Conservation (phyloP, 2,329 filamentous ascomycete species). For the Colletotrichum incanum region DNA sequence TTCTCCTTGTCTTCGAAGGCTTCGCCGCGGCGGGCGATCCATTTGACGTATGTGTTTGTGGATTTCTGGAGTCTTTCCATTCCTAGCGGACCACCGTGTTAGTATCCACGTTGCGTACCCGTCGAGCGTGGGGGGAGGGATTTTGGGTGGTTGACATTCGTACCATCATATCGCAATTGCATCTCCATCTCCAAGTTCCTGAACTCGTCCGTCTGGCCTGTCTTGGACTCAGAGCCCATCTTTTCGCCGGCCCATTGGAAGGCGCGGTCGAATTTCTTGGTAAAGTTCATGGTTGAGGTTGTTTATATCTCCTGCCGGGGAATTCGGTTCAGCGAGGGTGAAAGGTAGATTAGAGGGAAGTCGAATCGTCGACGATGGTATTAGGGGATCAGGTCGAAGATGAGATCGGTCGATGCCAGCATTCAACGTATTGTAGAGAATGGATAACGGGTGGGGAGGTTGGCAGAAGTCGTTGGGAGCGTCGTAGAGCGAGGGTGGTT, state of each 20-base stretch:
- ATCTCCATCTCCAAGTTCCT: slow-evolving; percentile 92
- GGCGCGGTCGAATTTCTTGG: slow-evolving; percentile 93
- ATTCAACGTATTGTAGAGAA: slow-evolving; percentile 27
- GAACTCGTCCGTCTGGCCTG: slow-evolving; percentile 90
- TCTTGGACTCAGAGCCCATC: slow-evolving; percentile 94
- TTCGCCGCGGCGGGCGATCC: slow-evolving; percentile 86
- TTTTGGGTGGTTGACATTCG: slow-evolving; percentile 42
- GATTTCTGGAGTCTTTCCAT: slow-evolving; percentile 92
- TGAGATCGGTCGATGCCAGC: slow-evolving; percentile 37
- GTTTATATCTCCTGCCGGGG: background rate
- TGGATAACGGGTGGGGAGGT: slow-evolving; percentile 4
- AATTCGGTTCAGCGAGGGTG: background rate
- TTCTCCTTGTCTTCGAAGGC: slow-evolving; percentile 88
- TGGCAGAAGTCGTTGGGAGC: slow-evolving; percentile 8
- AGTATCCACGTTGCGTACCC: slow-evolving; percentile 16
- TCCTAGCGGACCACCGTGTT: slow-evolving; percentile 66
- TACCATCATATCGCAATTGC: slow-evolving; percentile 90
- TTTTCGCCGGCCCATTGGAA: slow-evolving; percentile 99
- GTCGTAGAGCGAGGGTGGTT: slow-evolving; percentile 13
- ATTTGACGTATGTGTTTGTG: slow-evolving; percentile 90
- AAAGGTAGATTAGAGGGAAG: background rate
- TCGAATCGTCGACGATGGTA: slow-evolving; percentile 2
- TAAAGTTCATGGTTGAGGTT: slow-evolving; percentile 65
- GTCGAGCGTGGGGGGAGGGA: no score
- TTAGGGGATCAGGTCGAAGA: slow-evolving; percentile 16